These are phyloP conservation scores for Nakazawaea populi DNA, from an alignment of 805 yeast species.

Conservation along the genomic window DNA sequence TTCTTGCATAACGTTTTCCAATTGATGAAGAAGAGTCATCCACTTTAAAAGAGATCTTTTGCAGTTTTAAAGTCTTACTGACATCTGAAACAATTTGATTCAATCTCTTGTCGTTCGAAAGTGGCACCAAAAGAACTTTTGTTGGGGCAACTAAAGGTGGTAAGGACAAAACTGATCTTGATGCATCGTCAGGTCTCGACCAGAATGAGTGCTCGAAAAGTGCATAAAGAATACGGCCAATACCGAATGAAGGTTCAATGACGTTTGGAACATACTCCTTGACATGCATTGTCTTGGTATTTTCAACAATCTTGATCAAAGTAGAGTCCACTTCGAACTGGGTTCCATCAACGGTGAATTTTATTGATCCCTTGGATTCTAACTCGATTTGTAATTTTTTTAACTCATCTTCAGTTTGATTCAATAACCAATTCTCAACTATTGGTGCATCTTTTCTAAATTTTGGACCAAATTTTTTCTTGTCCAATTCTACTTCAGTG, in stretches of 20 bases:
- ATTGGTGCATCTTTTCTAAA: conserved; percentile 95
- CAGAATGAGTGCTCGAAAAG: conserved; percentile 93
- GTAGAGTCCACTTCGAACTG: conserved; percentile 67
- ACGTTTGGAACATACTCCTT: conserved; percentile 97
- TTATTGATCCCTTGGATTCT: conserved; percentile 53
- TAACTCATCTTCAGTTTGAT: conserved; percentile 79
- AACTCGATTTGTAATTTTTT: conserved; percentile 73
- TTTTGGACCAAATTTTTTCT: conserved; percentile 96
- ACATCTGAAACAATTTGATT: conserved; percentile 69
- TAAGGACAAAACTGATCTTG: conserved; percentile 79
- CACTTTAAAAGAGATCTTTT: conserved; percentile 88
- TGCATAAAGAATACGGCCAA: conserved; percentile 93
- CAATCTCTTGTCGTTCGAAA: conserved; percentile 77
- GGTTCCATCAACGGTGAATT: conserved; percentile 59
- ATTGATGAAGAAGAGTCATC: conserved; percentile 97
- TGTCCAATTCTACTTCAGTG: conserved; percentile 81
- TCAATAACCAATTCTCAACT: conserved; percentile 73
- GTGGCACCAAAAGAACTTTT: conserved; percentile 91
- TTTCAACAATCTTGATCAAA: conserved; percentile 70
- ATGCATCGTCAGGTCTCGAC: conserved; percentile 85
- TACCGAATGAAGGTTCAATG: conserved; percentile 98
- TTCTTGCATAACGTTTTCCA: conserved; percentile 97
- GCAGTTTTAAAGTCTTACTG: conserved; percentile 63
- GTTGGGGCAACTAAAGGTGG: conserved; percentile 97
- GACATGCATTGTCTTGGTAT: conserved; percentile 78